Evolutionary conservation across 2,329 filamentous ascomycete species (phyloP), one percentile per base, ranked within the genome.

Genomic region (Penicillium digitatum): DNA sequence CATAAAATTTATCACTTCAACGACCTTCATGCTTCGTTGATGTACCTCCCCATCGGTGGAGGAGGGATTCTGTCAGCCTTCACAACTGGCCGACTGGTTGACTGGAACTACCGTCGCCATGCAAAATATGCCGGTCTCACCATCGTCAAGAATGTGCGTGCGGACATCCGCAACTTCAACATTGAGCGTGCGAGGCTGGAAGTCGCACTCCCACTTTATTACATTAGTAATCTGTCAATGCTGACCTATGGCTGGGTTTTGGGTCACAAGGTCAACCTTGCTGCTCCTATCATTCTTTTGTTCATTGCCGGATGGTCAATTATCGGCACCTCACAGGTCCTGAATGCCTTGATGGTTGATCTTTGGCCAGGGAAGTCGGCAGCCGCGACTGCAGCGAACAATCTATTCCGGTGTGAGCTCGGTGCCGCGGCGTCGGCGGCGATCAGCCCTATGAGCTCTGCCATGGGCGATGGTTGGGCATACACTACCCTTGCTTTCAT

Each of bases 61-160:
- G 66, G 67, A 4, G 59, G 58, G 0, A 48, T 62, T 10, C 16
- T 61, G 1, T 60, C 65, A n/a, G 56, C 64, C 6, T 60, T 67
- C 24, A 56, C 75, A 16, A 72, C 69, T 32, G 87, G 89, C 5
- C 77, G 78, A 2, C 61, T 84, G 8, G 79, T 89, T 32, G 87
- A 89, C 69, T 86, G 82, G 79, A 90, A 92, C 70, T 94, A 88
- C 69, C 79, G 84, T 7, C 82, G 87, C 37, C 80, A 85, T 44
- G 87, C 88, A 1, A 78, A 76, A 46, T 78, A 79, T 31, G 75
- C 86, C 16, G 84, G 84, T 6, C 76, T 90, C 54, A 74, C 76
- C 2, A 81, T 90, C 56, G 80, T 83, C 48, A 79, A 77, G 81
- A 60, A 68, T 81, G 31, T 47, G 5, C 53, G 56, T 16, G 39